These are phyloP conservation scores for Picochlorum sp. DNA, from an alignment of 139 green algal genomes.

Conservation along the genomic window DNA sequence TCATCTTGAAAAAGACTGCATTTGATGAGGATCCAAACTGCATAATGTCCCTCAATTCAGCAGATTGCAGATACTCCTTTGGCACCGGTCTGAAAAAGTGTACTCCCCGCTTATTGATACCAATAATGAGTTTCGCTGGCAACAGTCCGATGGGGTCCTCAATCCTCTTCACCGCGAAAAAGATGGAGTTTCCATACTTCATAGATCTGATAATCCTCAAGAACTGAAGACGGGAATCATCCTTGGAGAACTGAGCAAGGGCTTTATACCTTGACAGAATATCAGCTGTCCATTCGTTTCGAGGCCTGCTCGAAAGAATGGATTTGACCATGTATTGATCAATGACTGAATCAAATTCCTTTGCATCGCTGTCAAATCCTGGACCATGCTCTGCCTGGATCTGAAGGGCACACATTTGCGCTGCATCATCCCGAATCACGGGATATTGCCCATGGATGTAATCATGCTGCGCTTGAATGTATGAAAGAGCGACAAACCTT, in stretches of 20 bases:
- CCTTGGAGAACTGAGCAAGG: slow-evolving; percentile 73
- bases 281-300: slow-evolving; percentile 73
- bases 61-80: slow-evolving; percentile 95
- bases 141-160: slow-evolving; percentile 95
- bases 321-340: slow-evolving; percentile 57
- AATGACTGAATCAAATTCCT: slow-evolving; percentile 49
- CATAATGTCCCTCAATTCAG: slow-evolving; percentile 96
- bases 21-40: slow-evolving; percentile 80
- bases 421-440: slow-evolving; percentile 87
- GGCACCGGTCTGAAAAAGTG: slow-evolving; percentile 87
- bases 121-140: slow-evolving; percentile 84
- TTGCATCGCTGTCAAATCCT: slow-evolving; percentile 46
- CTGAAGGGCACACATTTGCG: slow-evolving; percentile 89
- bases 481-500: slow-evolving; percentile 90
- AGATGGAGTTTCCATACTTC: slow-evolving; percentile 82
- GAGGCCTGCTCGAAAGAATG: slow-evolving; percentile 61
- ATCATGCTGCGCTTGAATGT: slow-evolving; percentile 82
- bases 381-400: slow-evolving; percentile 65
- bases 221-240: slow-evolving; percentile 85
- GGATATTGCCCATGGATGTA: slow-evolving; percentile 91
- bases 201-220: slow-evolving; percentile 88
- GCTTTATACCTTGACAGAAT: slow-evolving; percentile 67
- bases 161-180: slow-evolving; percentile 75
- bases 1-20: slow-evolving; percentile 98
- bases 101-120: slow-evolving; percentile 94